Percentiles rank a stretch among this genome's conserved stretches.
These are phyloP conservation scores for Neoscytalidium dimidiatum DNA, from an alignment of 2,329 filamentous ascomycete genomes.

Conservation along the genomic window DNA sequence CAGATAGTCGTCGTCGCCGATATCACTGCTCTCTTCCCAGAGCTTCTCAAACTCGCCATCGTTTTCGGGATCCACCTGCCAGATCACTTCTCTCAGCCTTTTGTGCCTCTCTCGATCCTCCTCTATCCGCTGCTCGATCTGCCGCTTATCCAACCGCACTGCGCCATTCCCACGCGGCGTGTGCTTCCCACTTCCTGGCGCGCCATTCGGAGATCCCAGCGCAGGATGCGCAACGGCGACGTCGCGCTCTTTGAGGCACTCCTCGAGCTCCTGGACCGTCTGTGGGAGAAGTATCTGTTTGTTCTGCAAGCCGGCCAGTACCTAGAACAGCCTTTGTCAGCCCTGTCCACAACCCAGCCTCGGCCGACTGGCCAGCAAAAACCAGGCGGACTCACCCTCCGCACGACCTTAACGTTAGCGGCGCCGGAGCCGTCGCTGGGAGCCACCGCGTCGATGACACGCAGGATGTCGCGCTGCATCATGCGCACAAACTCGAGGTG, in stretches of 20 bases:
- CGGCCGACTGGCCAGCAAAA: background rate
- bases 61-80: slow-evolving; percentile 72
- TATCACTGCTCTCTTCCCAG: slow-evolving; percentile 84
- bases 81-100: slow-evolving; percentile 85
- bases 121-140: slow-evolving; percentile 94
- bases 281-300: slow-evolving; percentile 75
- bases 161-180: slow-evolving; percentile 35
- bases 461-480: slow-evolving; percentile 90
- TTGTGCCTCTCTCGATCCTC: slow-evolving; percentile 97
- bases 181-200: slow-evolving; percentile 19
- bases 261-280: slow-evolving; percentile 77
- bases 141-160: slow-evolving; percentile 72
- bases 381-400: slow-evolving; percentile 65
- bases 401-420: slow-evolving; percentile 90
- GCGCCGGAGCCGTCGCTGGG: slow-evolving; percentile 84
- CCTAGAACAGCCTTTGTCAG: slow-evolving; percentile 43
- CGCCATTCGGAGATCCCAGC: slow-evolving; percentile 25
- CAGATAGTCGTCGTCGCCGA: slow-evolving; percentile 83
- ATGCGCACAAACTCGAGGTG: slow-evolving; percentile 84
- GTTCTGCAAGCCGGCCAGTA: slow-evolving; percentile 67
- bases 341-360: background rate
- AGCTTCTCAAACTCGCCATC: slow-evolving; percentile 76
- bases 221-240: slow-evolving; percentile 30
- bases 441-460: slow-evolving; percentile 89
- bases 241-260: slow-evolving; percentile 78